Evolutionary conservation across 1,284 basidiomycete species (phyloP), one percentile per base, ranked within the genome.

Genomic region (Anthracocystis walkeri): DNA sequence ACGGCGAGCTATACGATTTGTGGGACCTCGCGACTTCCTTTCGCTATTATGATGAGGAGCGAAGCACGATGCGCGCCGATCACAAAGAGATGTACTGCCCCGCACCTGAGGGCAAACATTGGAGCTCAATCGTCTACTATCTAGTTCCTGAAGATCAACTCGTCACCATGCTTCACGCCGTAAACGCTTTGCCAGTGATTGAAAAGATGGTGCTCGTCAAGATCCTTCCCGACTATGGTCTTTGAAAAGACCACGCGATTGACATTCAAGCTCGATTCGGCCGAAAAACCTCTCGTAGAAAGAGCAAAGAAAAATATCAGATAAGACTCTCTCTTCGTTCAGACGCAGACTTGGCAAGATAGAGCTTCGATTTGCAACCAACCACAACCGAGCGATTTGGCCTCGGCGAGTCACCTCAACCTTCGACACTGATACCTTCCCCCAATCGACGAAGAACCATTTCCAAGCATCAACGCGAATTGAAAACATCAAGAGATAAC

Each of bases 341-440:
- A 33, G 14, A 10, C 33, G 31, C 8, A 23, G 51, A 20, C 25
- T 21, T 29, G 20, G 21, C 35, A 27, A 53, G 38, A 35, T 56
- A 41, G 38, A 42, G 52, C 21, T 56, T 27, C 46, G n/a, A 35
- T n/a, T 35, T 51, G 57, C 29, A 21, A 55, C 65, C 65, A 67
- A 67, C 58, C 54, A 61, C 35, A 61, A 29, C 40, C 50, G 42
- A 40, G 48, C 54, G 38, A 67, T 67, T 67, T 67, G 53, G 65
- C 51, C 38, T 40, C 38, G 16, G 27, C 52, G 56, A 51, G 45
- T 59, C 52, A 60, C 18, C 16, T 38, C 25, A 23, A 23, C 4
- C 23, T 38, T 21, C 51, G 21, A 21, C 20, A 25, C 33, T 23
- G n/a, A 40, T 21, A 35, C 12, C 31, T 11, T n/a, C 8, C 23